A percentile compares a stretch with the other conserved stretches of the same genome.
Conservation (phyloP, 768 basidiomycete species). For the Trametes meyenii region DNA sequence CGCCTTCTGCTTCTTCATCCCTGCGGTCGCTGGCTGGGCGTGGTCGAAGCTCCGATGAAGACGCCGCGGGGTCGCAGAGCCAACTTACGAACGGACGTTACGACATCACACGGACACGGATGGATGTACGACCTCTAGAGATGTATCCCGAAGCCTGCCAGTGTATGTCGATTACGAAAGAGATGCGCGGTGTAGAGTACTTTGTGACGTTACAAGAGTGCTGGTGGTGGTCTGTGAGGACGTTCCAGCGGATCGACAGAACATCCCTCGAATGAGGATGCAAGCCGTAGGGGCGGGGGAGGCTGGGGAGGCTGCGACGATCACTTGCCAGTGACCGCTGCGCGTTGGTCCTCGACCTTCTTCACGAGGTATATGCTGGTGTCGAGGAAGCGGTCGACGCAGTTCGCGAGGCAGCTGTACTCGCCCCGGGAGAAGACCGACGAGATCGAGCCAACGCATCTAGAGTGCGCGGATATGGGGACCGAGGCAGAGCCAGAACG, state of each 20-base stretch:
- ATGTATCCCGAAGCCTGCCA: not conserved
- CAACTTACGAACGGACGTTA: conserved; percentile 4
- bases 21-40: conserved; percentile 36
- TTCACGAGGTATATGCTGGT: conserved; percentile 81
- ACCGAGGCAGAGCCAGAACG: conserved; percentile 18
- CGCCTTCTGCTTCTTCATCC: conserved; percentile 74
- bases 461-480: conserved; percentile 34
- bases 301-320: conserved; percentile 2
- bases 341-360: conserved; percentile 50
- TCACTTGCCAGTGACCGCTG: conserved; percentile 39
- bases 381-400: conserved; percentile 92
- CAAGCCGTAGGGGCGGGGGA: not conserved
- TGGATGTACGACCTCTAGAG: conserved; percentile 10
- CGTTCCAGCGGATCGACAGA: too few relatives aligned
- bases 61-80: conserved; percentile 1
- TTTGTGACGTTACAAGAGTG: conserved; percentile 4
- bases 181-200: conserved; percentile 5
- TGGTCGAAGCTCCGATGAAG: conserved; percentile 27
- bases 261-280: not conserved
- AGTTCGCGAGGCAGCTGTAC: conserved; percentile 82
- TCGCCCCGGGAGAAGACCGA: conserved; percentile 80
- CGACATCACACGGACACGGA: conserved; percentile 13
- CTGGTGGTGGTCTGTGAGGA: not conserved
- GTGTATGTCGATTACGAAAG: conserved; percentile 12
- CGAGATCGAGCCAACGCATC: conserved; percentile 81